Base-by-base conservation (phyloP, 2,329 filamentous ascomycete species). In the Calonectria naviculata region DNA sequence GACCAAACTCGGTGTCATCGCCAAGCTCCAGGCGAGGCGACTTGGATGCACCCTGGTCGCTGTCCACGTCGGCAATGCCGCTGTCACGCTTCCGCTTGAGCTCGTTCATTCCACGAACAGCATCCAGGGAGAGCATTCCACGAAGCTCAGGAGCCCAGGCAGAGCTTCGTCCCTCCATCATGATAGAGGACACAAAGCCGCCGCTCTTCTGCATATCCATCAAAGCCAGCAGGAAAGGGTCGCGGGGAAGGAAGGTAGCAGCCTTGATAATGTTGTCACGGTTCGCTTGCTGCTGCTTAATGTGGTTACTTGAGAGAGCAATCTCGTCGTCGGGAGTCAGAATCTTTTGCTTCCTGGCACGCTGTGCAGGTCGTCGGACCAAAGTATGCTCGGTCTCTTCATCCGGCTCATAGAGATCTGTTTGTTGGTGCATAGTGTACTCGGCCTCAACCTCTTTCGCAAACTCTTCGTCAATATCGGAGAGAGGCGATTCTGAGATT, bases 21-120 rank as follows among this genome's bases (percentile, higher is more conserved):
- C 90, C 92, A 56, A 94, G 83, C 70, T 93, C 90, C 19, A 93
- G 85, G 58, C 93, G 92, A 66, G 95, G 90, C 58, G 91, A 92
- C 84, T 95, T 94, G 71, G 89, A 87, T 31, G 87, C 88, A 36
- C 88, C 87, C 65, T 90, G 88, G 54, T 93, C 91, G 73, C 88
- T 90, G 26, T 93, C 94, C 73, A 97, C 89, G 78, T 96, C 95
- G 52, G 93, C 94, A 74, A 97, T 91, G 28, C 94, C 95, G 78
- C 93, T 95, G 79, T 98, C 95, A 31, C 97, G 92, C 88, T 99
- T 99, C 70, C 97, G 91, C 89, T 98, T 99, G 67, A 96, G 89
- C 72, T 97, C 95, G 69, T 92, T 93, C 47, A 92, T 89, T 68
- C 91, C 91, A 72, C 92, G 92, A 19, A 97, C 89, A 17, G 94